These are phyloP conservation scores for Sugiyamaella neomexicana DNA, from an alignment of 1,139 yeast species.

Conservation along the genomic window DNA sequence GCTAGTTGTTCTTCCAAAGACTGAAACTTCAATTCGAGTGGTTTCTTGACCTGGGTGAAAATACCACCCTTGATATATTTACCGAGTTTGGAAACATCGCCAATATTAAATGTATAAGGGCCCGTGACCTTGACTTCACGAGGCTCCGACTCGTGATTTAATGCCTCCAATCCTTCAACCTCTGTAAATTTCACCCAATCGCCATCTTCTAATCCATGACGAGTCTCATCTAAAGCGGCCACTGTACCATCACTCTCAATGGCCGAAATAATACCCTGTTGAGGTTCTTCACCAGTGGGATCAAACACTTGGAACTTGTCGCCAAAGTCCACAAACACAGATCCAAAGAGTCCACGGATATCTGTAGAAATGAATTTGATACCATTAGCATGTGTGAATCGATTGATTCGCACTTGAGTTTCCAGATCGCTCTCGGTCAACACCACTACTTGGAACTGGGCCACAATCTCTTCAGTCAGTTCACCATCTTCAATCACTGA, in stretches of 20 bases:
- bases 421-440: slow-evolving; percentile 75
- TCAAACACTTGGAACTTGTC: slow-evolving; percentile 75
- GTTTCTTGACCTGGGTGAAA: slow-evolving; percentile 89
- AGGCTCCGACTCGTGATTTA: slow-evolving; percentile 73
- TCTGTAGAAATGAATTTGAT: slow-evolving; percentile 83
- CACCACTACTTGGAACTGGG: slow-evolving; percentile 75
- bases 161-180: slow-evolving; percentile 62
- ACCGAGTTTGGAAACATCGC: slow-evolving; percentile 55
- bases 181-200: slow-evolving; percentile 87
- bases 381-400: slow-evolving; percentile 66
- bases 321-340: slow-evolving; percentile 89
- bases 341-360: slow-evolving; percentile 85
- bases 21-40: slow-evolving; percentile 61
- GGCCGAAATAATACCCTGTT: slow-evolving; percentile 81
- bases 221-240: slow-evolving; percentile 83
- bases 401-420: slow-evolving; percentile 73
- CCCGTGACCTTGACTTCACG: slow-evolving; percentile 83
- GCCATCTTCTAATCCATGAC: slow-evolving; percentile 94
- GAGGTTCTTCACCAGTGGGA: slow-evolving; percentile 90
- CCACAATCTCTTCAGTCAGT: slow-evolving; percentile 45
- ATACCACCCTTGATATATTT: slow-evolving; percentile 80
- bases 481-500: slow-evolving; percentile 61
- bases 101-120: slow-evolving; percentile 85
- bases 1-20: slow-evolving; percentile 62
- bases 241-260: slow-evolving; percentile 89